Evolutionary conservation across 257 asterid species (phyloP).

Genomic region (Ilex aquifolium): DNA sequence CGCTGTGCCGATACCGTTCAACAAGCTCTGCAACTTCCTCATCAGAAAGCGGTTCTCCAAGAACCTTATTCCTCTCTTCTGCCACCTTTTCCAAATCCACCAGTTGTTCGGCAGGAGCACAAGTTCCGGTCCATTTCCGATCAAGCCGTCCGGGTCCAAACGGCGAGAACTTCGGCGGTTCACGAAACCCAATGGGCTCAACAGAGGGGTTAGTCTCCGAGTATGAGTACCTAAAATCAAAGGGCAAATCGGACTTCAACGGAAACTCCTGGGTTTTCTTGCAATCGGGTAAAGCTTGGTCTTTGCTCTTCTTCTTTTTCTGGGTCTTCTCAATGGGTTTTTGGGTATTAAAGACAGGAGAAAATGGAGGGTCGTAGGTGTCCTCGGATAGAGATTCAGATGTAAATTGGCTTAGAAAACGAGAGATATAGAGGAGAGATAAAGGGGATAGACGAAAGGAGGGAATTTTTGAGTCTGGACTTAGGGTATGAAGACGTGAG

Average conservation of each 20-base stretch:
- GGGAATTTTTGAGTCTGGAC: not conserved
- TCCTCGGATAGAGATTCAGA: slow-evolving; percentile 20
- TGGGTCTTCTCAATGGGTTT: slow-evolving; percentile 5
- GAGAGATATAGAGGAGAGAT: slow-evolving; percentile 12
- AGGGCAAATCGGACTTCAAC: slow-evolving; percentile 50
- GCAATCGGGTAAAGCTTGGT: not conserved
- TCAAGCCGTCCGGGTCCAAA: slow-evolving; percentile 85
- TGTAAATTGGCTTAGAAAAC: slow-evolving; percentile 12
- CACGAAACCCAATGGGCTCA: slow-evolving; percentile 73
- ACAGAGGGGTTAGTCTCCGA: slow-evolving; percentile 57
- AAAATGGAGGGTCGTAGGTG: slow-evolving; percentile 63
- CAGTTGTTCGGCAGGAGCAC: slow-evolving; percentile 41
- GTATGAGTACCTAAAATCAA: slow-evolving; percentile 83
- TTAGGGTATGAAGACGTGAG: slow-evolving; percentile 15
- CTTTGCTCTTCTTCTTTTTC: slow-evolving; percentile 11
- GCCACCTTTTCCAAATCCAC: slow-evolving; percentile 43
- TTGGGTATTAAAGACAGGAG: slow-evolving; percentile 22
- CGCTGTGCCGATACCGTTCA: slow-evolving; percentile 71
- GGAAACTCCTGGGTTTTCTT: slow-evolving; percentile 11
- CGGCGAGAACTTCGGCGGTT: slow-evolving; percentile 69
- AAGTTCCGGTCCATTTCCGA: slow-evolving; percentile 74
- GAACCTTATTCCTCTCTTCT: slow-evolving; percentile 40
- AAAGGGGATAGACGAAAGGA: not conserved
- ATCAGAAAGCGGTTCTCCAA: slow-evolving; percentile 62
- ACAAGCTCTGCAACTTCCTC: slow-evolving; percentile 68